Percentiles rank a stretch among this genome's conserved stretches.
These are phyloP conservation scores for Physaria fendleri DNA, from an alignment of 345 rosid species.

Conservation along the genomic window DNA sequence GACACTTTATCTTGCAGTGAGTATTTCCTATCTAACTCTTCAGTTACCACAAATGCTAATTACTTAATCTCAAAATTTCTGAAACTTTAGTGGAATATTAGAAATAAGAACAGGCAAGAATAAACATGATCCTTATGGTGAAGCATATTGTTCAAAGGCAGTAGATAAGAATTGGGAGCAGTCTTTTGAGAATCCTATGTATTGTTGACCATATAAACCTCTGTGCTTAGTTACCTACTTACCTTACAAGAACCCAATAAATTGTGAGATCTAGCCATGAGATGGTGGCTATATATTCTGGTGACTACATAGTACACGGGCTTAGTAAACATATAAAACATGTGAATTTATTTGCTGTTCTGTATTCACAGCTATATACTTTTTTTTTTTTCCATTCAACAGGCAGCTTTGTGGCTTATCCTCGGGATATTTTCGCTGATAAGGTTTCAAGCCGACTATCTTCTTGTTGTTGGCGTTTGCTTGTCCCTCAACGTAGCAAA, in stretches of 20 bases:
- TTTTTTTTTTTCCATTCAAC: not conserved
- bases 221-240: not conserved
- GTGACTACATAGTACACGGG: not conserved
- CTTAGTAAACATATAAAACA: constrained; percentile 7
- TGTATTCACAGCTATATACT: constrained; percentile 3
- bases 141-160: not conserved
- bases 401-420: constrained; percentile 56
- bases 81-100: not conserved
- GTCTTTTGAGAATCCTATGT: not conserved
- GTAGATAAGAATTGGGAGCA: not conserved
- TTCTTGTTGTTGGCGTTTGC: constrained; percentile 62
- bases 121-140: constrained; percentile 8
- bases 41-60: not conserved
- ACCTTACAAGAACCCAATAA: not conserved
- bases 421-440: constrained; percentile 59
- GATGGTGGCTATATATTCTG: constrained; percentile 3
- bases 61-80: not conserved
- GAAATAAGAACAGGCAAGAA: not conserved
- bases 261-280: constrained; percentile 1
- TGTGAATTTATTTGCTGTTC: not conserved
- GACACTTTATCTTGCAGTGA: constrained; percentile 60
- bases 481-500: constrained; percentile 55
- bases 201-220: not conserved
- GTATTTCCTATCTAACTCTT: constrained; percentile 14
- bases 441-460: constrained; percentile 58